Base-by-base conservation (phyloP, 75 land plant species). In the Pseudotsuga menziesii region DNA sequence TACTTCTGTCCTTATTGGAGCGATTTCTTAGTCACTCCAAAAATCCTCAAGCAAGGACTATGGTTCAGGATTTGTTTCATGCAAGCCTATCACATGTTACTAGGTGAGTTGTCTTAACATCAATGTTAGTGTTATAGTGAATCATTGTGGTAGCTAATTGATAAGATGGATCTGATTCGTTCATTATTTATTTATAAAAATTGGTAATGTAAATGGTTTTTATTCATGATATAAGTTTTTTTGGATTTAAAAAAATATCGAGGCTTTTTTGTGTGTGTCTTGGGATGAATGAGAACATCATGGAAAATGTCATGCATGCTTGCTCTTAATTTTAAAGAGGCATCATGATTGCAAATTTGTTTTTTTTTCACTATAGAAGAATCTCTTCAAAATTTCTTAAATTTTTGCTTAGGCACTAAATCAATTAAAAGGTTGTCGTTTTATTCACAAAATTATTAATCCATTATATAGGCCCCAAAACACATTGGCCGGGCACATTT, bases 81-180 rank as follows among this genome's bases (percentile, higher is more conserved):
- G 96, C 96, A 44, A 90, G 89, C 55, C 81, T 93, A 23, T 93
- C 96, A 4, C 89, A 93, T 87, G 94, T 91, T 20, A 96, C 92
- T 23, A 86, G 84, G 98, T 96, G 86, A 82, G 88, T 57, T 44
- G 0, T 44, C 8, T 44, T 4, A 44, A 8, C 8, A 44, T 44
- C 8, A 6, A 6, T 44, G 1, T 44, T 1, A 12, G 20, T 57
- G 16, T 69, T 41, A 0, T 35, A 63, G 48, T 15, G 11, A 20
- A 56, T 54, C 26, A 17, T 16, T 54, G 16, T 56, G 29, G 60
- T 54, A 57, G 67, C 3, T 74, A 9, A 74, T 54, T 7, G 20
- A 29, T 19, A 5, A 14, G 36, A 57, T 56, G 9, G 52, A 17
- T 54, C 32, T 61, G 12, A 4, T 67, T 44, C 12, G 20, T 78